Conservation (phyloP, 768 basidiomycete genomes). For the Tephrocybe sp. region DNA sequence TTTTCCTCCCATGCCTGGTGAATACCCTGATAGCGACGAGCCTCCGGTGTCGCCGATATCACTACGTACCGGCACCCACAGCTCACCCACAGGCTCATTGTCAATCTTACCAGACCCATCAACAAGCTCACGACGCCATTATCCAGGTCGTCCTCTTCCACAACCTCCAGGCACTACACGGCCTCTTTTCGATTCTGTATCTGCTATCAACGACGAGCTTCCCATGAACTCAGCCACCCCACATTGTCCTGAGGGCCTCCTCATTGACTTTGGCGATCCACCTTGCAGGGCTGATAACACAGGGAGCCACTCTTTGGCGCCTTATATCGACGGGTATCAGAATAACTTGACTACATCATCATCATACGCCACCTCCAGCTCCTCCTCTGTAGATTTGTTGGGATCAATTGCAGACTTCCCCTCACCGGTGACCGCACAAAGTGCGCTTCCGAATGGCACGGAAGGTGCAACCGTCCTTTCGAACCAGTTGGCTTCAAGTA, state of each 20-base stretch:
- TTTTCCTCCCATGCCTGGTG: background rate
- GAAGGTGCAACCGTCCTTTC: constrained; percentile 5
- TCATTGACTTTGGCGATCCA: constrained; percentile 54
- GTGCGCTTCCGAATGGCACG: background rate
- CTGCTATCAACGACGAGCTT: constrained; percentile 27
- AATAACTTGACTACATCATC: background rate
- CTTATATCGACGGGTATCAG: background rate
- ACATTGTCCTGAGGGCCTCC: constrained; percentile 45
- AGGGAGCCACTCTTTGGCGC: background rate
- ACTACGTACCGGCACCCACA: background rate
- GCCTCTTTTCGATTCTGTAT: constrained; percentile 32
- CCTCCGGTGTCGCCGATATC: background rate
- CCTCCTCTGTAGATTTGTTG: constrained; percentile 18
- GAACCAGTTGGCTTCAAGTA: constrained; percentile 6
- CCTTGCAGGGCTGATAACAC: constrained; percentile 6
- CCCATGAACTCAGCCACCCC: constrained; percentile 12
- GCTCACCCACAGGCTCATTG: constrained; percentile 4
- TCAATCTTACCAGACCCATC: too few relatives aligned
- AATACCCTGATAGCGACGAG: constrained; percentile 1
- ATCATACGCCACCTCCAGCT: constrained; percentile 12
- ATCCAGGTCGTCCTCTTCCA: constrained; percentile 57
- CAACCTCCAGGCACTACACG: constrained; percentile 31
- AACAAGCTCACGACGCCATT: constrained; percentile 39
- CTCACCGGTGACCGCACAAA: background rate
- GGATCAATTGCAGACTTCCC: constrained; percentile 15